Percentiles rank a stretch among this genome's conserved stretches.
Evolutionary conservation across 768 basidiomycete genomes (phyloP).

Genomic region (Kwoniella dendrophila): DNA sequence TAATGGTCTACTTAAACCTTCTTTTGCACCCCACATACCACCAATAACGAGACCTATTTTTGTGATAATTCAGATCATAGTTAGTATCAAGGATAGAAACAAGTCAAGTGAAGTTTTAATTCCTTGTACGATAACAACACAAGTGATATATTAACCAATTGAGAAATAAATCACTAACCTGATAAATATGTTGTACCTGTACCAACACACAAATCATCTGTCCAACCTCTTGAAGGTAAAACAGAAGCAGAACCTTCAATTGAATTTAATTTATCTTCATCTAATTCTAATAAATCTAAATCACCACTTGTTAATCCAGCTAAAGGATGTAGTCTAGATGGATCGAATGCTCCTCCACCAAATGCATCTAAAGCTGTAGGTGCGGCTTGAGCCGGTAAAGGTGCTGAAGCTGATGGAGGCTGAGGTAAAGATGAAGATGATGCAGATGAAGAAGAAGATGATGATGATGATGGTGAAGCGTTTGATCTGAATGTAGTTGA

Average conservation of each 20-base stretch:
- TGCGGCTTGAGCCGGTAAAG: conserved; percentile 37
- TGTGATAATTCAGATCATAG: conserved; percentile 56
- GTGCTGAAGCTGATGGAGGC: background rate
- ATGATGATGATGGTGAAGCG: conserved; percentile 22
- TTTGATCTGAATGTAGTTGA: conserved; percentile 45
- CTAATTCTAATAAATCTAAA: conserved; percentile 91
- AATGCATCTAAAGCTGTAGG: conserved; percentile 86
- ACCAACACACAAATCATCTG: conserved; percentile 98
- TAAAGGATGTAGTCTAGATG: conserved; percentile 88
- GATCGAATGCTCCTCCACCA: conserved; percentile 77
- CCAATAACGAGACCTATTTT: conserved; percentile 85
- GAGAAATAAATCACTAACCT: conserved; percentile 68
- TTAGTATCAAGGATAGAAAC: conserved; percentile 65
- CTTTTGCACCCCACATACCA: conserved; percentile 92
- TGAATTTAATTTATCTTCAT: conserved; percentile 92
- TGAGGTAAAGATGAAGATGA: conserved; percentile 17
- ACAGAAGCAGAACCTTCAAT: conserved; percentile 87
- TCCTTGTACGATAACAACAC: background rate
- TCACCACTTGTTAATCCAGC: conserved; percentile 91
- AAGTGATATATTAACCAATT: conserved; percentile 9
- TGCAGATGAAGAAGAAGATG: conserved; percentile 14
- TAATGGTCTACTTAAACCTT: conserved; percentile 79
- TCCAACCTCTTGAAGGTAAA: conserved; percentile 94
- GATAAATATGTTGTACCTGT: conserved; percentile 98
- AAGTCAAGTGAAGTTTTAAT: conserved; percentile 52